These are phyloP conservation scores for Mallotus nudiflorus DNA, from an alignment of 345 rosid species.

Conservation along the genomic window DNA sequence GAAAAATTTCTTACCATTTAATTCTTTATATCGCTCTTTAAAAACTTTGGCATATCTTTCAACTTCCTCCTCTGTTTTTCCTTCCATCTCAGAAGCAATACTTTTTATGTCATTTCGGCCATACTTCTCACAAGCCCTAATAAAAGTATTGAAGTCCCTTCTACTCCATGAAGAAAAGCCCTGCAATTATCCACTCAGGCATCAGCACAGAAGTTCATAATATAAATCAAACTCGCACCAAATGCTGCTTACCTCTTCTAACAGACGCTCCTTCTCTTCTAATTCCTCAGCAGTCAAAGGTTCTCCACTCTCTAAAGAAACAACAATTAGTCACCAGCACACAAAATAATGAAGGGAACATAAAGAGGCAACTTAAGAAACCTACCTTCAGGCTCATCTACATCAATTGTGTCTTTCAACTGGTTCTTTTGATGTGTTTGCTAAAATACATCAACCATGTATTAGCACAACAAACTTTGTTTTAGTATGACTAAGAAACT, in stretches of 20 bases:
- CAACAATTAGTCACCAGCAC: conserved; percentile 26
- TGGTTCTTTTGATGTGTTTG: conserved; percentile 98
- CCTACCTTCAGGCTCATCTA: conserved; percentile 95
- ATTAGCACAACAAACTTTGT: too few species aligned
- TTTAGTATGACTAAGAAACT: conserved; percentile 9
- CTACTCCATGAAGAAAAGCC: conserved; percentile 98
- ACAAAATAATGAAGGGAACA: not conserved
- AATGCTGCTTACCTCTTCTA: conserved; percentile 67
- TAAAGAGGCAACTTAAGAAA: not conserved
- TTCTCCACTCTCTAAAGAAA: conserved; percentile 66
- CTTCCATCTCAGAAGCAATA: conserved; percentile 95
- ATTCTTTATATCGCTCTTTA: conserved; percentile 88
- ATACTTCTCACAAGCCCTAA: conserved; percentile 96
- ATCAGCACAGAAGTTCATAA: conserved; percentile 16
- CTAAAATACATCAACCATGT: conserved; percentile 37
- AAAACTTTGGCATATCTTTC: conserved; percentile 86
- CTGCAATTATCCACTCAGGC: conserved; percentile 34
- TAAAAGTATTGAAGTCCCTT: conserved; percentile 87
- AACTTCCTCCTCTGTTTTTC: conserved; percentile 88
- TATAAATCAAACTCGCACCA: conserved; percentile 18
- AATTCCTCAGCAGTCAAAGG: conserved; percentile 95
- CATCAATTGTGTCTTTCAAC: conserved; percentile 89
- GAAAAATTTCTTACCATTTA: conserved; percentile 49
- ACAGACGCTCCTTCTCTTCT: conserved; percentile 84
- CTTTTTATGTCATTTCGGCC: conserved; percentile 77